phyloP scores from a whole-genome alignment of 2,329 filamentous ascomycete genomes.

The Setomelanomma holmii region DNA sequence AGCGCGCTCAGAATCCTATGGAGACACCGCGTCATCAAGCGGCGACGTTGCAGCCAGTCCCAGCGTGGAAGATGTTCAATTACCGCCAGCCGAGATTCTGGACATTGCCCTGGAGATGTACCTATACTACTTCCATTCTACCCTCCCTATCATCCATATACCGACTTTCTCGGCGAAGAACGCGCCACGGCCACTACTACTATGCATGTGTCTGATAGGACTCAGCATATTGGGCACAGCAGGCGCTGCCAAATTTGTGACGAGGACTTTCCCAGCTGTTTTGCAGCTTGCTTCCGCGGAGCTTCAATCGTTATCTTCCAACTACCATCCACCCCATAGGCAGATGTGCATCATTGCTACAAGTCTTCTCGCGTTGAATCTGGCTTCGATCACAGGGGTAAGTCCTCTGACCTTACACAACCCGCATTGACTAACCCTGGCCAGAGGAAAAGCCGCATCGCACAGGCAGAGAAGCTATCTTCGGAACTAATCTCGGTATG shows the following conservation, averaged over 20 bases:
- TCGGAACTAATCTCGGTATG: conserved; percentile 56
- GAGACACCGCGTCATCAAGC: conserved; percentile 41
- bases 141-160: conserved; percentile 61
- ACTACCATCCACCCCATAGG: conserved; percentile 48
- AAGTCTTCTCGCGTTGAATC: conserved; percentile 56
- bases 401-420: conserved; percentile 7
- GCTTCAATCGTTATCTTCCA: conserved; percentile 52
- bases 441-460: conserved; percentile 51
- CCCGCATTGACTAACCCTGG: conserved; percentile 11
- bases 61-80: conserved; percentile 37
- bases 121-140: conserved; percentile 61
- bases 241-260: conserved; percentile 59
- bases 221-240: conserved; percentile 60
- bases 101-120: conserved; percentile 63
- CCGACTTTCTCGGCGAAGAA: conserved; percentile 61
- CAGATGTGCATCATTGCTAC: conserved; percentile 58
- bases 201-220: conserved; percentile 62
- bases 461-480: conserved; percentile 60
- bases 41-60: conserved; percentile 38
- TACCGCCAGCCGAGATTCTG: conserved; percentile 61
- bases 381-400: conserved; percentile 59
- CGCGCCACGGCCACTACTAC: conserved; percentile 55
- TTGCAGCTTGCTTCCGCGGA: conserved; percentile 53
- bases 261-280: conserved; percentile 52
- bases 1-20: conserved; percentile 34